Evolutionary conservation across 352 stramenopile genomes (phyloP).

Genomic region (Phytophthora foliorum): DNA sequence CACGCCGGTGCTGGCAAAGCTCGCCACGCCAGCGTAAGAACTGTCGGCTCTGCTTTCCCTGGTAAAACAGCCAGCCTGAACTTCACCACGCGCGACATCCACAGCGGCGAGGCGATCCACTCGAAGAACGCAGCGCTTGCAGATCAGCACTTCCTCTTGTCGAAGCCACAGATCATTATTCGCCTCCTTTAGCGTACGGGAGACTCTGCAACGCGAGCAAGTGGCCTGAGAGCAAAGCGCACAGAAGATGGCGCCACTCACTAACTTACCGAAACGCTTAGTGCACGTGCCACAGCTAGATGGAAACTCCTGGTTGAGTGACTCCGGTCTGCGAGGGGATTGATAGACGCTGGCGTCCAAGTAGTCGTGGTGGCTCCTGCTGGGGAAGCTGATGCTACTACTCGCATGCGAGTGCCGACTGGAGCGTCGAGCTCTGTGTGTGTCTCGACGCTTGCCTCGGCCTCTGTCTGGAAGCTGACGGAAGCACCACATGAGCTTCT

Average conservation of each 20-base stretch:
- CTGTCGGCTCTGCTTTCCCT: neutral
- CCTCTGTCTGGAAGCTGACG: slow-evolving; percentile 19
- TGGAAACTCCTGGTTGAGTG: neutral
- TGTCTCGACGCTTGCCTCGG: slow-evolving; percentile 1
- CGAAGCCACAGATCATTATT: slow-evolving; percentile 34
- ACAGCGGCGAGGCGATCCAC: slow-evolving; percentile 35
- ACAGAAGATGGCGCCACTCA: slow-evolving; percentile 17
- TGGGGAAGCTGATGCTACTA: slow-evolving; percentile 31
- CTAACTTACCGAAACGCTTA: slow-evolving; percentile 31
- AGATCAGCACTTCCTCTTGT: slow-evolving; percentile 41
- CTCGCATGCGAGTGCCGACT: slow-evolving; percentile 28
- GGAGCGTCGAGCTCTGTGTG: slow-evolving; percentile 4
- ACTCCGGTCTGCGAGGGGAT: slow-evolving; percentile 2
- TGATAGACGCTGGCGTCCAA: slow-evolving; percentile 2
- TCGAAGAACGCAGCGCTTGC: slow-evolving; percentile 40
- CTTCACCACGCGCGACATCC: slow-evolving; percentile 38
- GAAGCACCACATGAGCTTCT: slow-evolving; percentile 60
- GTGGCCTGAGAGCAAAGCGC: slow-evolving; percentile 28
- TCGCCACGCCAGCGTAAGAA: neutral
- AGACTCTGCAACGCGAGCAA: slow-evolving; percentile 40
- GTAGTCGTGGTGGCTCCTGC: slow-evolving; percentile 11
- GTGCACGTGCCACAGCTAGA: slow-evolving; percentile 34
- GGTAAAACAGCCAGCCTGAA: slow-evolving; percentile 21
- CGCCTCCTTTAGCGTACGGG: slow-evolving; percentile 41
- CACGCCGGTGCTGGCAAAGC: slow-evolving; percentile 29